phyloP scores from a whole-genome alignment of 257 asterid species.

The Paraleonurus japonicus region DNA sequence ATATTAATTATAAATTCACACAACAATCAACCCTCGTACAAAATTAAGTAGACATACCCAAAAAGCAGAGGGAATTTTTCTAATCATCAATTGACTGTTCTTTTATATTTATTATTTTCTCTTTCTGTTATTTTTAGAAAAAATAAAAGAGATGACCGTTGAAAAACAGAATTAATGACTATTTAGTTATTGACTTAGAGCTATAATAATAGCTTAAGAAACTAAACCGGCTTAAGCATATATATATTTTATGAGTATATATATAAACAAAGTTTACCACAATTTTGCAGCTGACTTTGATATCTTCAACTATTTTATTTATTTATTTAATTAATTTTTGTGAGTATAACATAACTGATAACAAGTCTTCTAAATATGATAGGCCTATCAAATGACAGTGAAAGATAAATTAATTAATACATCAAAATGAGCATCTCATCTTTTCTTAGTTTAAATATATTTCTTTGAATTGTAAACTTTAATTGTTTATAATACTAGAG shows the following conservation, averaged over 20 bases:
- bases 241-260: slow-evolving; percentile 26
- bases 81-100: neutral
- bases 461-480: no score
- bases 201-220: slow-evolving; percentile 30
- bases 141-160: neutral
- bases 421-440: neutral
- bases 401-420: neutral
- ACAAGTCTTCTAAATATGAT: neutral
- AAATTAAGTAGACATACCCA: no score
- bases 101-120: neutral
- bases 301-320: slow-evolving; percentile 18
- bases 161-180: slow-evolving; percentile 21
- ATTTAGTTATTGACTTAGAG: slow-evolving; percentile 35
- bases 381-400: neutral
- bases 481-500: no score
- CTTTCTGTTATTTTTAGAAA: neutral
- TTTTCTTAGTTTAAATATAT: neutral
- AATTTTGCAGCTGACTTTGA: slow-evolving; percentile 28
- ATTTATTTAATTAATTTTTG: neutral
- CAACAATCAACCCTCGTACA: no score
- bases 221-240: slow-evolving; percentile 28
- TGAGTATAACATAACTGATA: neutral
- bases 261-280: slow-evolving; percentile 16
- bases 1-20: no score
- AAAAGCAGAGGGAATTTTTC: neutral